phyloP scores from a whole-genome alignment of 2,329 filamentous ascomycete genomes.

The Penicillium sp. region DNA sequence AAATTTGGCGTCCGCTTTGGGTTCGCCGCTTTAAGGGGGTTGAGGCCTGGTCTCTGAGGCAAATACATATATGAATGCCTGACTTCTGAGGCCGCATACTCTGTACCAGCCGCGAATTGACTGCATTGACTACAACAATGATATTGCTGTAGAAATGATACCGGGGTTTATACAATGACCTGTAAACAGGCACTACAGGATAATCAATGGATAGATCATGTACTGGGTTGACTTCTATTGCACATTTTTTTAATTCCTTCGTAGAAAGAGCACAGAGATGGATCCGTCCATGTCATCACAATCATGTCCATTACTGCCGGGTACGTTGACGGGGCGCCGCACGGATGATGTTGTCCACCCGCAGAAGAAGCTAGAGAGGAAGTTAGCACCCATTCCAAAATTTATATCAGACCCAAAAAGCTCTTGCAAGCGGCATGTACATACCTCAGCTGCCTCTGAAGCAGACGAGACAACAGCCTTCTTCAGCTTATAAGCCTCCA shows the following conservation, averaged over 20 bases:
- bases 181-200: not conserved
- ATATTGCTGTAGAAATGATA: too few relatives aligned
- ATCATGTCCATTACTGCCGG: slow-evolving; percentile 56
- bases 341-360: slow-evolving; percentile 97
- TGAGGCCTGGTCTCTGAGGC: not conserved
- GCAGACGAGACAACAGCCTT: slow-evolving; percentile 95
- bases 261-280: slow-evolving; percentile 15
- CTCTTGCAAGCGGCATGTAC: slow-evolving; percentile 27
- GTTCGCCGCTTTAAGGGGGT: not conserved
- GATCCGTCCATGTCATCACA: slow-evolving; percentile 21
- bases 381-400: slow-evolving; percentile 15
- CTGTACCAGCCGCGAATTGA: too few relatives aligned
- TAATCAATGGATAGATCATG: slow-evolving; percentile 7
- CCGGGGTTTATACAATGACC: not conserved
- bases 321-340: slow-evolving; percentile 81
- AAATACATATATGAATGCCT: too few relatives aligned
- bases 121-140: too few relatives aligned
- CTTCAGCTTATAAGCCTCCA: slow-evolving; percentile 99
- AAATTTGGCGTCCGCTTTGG: not conserved
- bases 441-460: slow-evolving; percentile 91
- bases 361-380: slow-evolving; percentile 65
- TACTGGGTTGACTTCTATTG: slow-evolving; percentile 16
- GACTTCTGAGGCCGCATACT: too few relatives aligned
- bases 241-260: slow-evolving; percentile 15
- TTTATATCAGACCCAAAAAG: too few relatives aligned